A percentile compares a stretch with the other conserved stretches of the same genome.
phyloP scores from a whole-genome alignment of 148 eudicot species.

The Drosera capensis region DNA sequence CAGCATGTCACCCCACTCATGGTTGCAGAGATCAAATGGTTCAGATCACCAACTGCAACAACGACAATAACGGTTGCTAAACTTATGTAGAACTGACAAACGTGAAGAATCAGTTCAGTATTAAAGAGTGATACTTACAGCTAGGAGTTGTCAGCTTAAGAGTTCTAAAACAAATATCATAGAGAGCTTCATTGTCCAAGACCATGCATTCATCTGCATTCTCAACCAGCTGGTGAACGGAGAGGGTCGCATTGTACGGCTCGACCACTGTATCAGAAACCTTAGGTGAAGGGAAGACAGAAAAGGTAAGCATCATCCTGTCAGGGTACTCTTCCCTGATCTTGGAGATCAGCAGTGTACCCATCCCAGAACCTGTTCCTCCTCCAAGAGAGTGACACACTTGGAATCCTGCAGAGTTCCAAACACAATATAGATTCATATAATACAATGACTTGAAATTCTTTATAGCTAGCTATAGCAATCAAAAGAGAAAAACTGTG shows the following conservation, averaged over 20 bases:
- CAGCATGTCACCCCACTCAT: conserved; percentile 67
- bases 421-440: background rate
- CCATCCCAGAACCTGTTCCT: conserved; percentile 63
- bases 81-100: background rate
- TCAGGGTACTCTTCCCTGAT: conserved; percentile 60
- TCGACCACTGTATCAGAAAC: conserved; percentile 53
- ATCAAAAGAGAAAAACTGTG: background rate
- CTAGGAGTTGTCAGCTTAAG: conserved; percentile 49
- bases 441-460: background rate
- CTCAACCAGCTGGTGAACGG: conserved; percentile 70
- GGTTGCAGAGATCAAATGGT: conserved; percentile 57
- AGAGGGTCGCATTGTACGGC: conserved; percentile 57
- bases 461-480: background rate
- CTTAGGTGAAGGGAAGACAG: conserved; percentile 41
- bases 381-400: conserved; percentile 61
- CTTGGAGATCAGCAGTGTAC: conserved; percentile 44
- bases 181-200: conserved; percentile 47
- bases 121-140: conserved; percentile 23
- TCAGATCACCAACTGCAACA: conserved; percentile 44
- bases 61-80: background rate
- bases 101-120: background rate
- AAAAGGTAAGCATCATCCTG: conserved; percentile 36
- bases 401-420: conserved; percentile 29
- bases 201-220: conserved; percentile 67
- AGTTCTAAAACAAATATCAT: conserved; percentile 55